These are phyloP conservation scores for California macrophylla DNA, from an alignment of 441 rosid genomes.

Conservation along the genomic window DNA sequence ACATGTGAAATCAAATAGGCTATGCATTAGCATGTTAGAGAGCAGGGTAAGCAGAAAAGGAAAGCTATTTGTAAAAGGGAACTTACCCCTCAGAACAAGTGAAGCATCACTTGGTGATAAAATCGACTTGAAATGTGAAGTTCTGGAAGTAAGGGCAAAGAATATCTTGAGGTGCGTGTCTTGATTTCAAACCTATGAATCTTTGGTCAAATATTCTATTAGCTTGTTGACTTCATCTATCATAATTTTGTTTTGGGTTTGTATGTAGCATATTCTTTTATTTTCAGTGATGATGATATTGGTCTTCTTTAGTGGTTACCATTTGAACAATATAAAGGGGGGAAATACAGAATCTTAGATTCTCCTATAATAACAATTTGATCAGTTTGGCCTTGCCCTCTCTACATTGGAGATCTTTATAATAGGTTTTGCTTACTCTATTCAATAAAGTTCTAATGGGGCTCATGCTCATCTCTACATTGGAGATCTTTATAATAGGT, in stretches of 20 bases:
- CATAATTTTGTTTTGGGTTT: background rate
- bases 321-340: too few species aligned
- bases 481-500: too few species aligned
- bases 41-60: slow-evolving; percentile 93
- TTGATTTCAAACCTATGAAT: slow-evolving; percentile 13
- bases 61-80: slow-evolving; percentile 76
- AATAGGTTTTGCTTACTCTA: too few species aligned
- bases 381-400: too few species aligned
- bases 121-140: slow-evolving; percentile 94
- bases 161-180: slow-evolving; percentile 61
- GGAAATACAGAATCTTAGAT: too few species aligned
- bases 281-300: background rate
- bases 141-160: slow-evolving; percentile 87
- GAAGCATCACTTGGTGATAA: slow-evolving; percentile 70
- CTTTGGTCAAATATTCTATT: slow-evolving; percentile 2
- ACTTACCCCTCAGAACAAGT: slow-evolving; percentile 74
- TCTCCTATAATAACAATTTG: too few species aligned
- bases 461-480: too few species aligned
- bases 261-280: slow-evolving; percentile 3
- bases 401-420: too few species aligned
- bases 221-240: slow-evolving; percentile 6
- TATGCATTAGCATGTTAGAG: slow-evolving; percentile 71
- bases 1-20: slow-evolving; percentile 80
- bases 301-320: too few species aligned
- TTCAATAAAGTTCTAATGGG: too few species aligned